Conservation (phyloP, 352 stramenopile genomes). For the Globisporangium alternatum region DNA sequence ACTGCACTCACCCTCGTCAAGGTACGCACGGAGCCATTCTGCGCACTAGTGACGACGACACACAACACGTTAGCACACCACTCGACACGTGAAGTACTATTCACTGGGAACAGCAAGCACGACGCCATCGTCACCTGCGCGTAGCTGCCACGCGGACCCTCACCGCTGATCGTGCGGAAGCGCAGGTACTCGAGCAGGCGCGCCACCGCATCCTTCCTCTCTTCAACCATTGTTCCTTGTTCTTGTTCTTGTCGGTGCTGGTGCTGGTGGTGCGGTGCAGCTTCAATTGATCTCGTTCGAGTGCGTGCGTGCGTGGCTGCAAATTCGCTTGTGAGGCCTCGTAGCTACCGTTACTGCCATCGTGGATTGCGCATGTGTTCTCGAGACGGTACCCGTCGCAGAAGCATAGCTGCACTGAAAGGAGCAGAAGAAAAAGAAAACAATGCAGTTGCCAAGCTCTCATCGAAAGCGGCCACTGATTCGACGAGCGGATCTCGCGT, state of each 20-base stretch:
- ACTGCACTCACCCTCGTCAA: slow-evolving; percentile 36
- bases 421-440: no score
- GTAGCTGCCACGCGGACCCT: slow-evolving; percentile 66
- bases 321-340: not conserved
- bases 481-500: no score
- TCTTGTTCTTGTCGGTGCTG: no score
- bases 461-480: no score
- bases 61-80: slow-evolving; percentile 6
- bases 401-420: no score
- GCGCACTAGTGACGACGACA: slow-evolving; percentile 32
- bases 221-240: no score
- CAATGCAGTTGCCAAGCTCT: no score
- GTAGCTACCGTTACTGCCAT: no score
- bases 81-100: no score
- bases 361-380: no score
- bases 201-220: slow-evolving; percentile 30
- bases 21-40: slow-evolving; percentile 52
- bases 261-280: not conserved
- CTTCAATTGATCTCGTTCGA: not conserved
- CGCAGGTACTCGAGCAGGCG: slow-evolving; percentile 75
- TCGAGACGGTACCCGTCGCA: no score
- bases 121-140: slow-evolving; percentile 29
- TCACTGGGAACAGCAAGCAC: not conserved
- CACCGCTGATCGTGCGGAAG: slow-evolving; percentile 71
- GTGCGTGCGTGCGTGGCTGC: not conserved